Evolutionary conservation across 768 basidiomycete genomes (phyloP), one percentile per base, ranked within the genome.

Genomic region (Phylloporus sp.): DNA sequence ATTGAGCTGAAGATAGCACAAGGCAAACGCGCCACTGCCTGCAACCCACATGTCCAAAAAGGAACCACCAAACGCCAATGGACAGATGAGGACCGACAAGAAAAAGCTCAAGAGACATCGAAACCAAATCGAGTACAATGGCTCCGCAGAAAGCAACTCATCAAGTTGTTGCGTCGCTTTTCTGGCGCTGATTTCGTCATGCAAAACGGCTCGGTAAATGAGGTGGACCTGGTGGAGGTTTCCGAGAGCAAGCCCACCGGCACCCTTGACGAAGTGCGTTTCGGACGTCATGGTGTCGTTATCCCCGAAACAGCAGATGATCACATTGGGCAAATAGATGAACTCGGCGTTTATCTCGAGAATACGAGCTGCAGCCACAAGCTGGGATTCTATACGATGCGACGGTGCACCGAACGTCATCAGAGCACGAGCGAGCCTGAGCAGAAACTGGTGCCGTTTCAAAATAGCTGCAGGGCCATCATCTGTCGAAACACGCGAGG

Each of bases 361-460:
- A 42, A 93, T 91, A 14, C 83, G 78, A 0, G 93, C 90, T 8
- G 90, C 90, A 9, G 92, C 86, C 26, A 86, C 75, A 31, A 97
- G 80, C 63, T 96, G 93, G 3, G 90, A 85, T 67, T 95, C 92
- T 49, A 97, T 88, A 26, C 94, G 82, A 69, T 97, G 94, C 20
- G 90, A 91, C 1, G 92, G 91, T 15, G 92, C 90, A 5, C 92
- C 91, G 60, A 89, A 94, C 11, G 82, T 82, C 88, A 97, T 93
- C 32, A 96, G 73, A 15, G 89, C 82, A 50, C 84, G 79, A 14
- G 91, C 90, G 22, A 96, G 77, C 61, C 82, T 90, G 62, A 92
- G 77, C 27, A 96, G 68, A 68, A 95, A 97, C 45, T 81, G 80
- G 54, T 94, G 91, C 46, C 94, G 78, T 50, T 84, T 78, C 35